Base-by-base conservation (phyloP, 371 early-diverging fungal species). In the Mortierella sp. region DNA sequence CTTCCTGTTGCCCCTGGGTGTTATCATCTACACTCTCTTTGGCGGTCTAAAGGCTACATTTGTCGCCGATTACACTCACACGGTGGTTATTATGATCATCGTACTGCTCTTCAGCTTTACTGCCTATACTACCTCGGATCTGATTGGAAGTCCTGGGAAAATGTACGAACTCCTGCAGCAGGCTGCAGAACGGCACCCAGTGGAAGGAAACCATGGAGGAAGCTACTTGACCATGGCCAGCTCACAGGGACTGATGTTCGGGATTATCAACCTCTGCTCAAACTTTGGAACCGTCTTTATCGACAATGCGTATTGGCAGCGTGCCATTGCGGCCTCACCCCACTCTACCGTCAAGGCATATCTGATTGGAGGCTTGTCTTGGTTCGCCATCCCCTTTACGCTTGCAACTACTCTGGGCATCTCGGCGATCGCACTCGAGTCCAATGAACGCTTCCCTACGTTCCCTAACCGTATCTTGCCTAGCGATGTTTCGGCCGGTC, bases 251-350 rank as follows among this genome's bases (percentile, higher is more conserved):
- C 66, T 89, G 31, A 84, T 89, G 44, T 91, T 90, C 63, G 90
- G 90, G 39, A 83, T 90, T 41, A 89, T 91, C 74, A 90, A 90
- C 57, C 78, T 91, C 55, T 88, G 89, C 41, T 90, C 90, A 49
- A 90, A 91, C 73, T 90, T 90, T 76, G 90, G 90, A 41, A 90
- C 91, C 1, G 91, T 91, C 12, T 90, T 90, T 67, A 83, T 90
- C 16, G 90, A 91, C 60, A 86, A 90, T 52, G 89, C 86, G 8
- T 90, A 90, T 66, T 91, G 86, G 73, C 90, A 91, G 68, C 84
- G 90, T 24, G 91, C 91, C 21, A 87, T 91, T 63, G 91, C 91
- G 39, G 82, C 90, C 10, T 80, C 83, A 27, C 91, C 91, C 17
- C 80, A 79, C 22, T 85, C 90, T 40, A 86, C 90, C 1, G 90